Conservation (phyloP, 306 rosid genomes). For the Glycyrrhiza uralensis region DNA sequence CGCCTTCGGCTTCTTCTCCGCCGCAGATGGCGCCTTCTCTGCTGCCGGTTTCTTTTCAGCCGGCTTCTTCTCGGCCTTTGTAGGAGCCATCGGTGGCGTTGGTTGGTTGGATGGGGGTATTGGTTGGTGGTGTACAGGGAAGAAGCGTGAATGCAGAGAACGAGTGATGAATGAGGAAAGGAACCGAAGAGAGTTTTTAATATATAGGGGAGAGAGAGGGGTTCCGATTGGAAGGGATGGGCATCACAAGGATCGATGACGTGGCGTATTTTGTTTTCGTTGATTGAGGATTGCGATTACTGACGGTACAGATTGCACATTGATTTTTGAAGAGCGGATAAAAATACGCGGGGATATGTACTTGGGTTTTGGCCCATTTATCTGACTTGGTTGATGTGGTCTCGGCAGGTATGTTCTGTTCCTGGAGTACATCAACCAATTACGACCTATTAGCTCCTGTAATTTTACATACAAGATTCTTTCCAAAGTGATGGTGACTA, state of each 20-base stretch:
- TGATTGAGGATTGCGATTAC: neutral
- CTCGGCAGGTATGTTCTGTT: no score
- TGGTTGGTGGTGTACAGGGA: neutral
- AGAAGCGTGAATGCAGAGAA: neutral
- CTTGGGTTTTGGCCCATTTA: no score
- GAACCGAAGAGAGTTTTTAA: fast-evolving
- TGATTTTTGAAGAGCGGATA: no score
- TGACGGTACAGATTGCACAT: neutral
- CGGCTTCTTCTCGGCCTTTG: slow-evolving; percentile 69
- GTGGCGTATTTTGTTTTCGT: neutral
- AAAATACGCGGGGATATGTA: no score
- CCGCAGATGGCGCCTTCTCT: slow-evolving; percentile 43
- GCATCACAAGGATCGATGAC: neutral
- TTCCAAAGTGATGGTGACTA: no score
- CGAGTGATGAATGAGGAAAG: neutral
- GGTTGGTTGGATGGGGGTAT: neutral
- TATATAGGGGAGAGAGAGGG: neutral
- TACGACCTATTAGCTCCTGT: no score
- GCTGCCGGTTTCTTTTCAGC: slow-evolving; percentile 65
- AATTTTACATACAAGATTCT: no score
- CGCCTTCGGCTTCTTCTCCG: slow-evolving; percentile 77
- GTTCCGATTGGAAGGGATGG: neutral
- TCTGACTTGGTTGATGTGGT: no score
- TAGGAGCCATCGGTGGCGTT: slow-evolving; percentile 48
- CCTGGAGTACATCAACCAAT: no score